Evolutionary conservation across 1,284 basidiomycete species (phyloP), one percentile per base, ranked within the genome.

Genomic region (Ustilago xerochloae): DNA sequence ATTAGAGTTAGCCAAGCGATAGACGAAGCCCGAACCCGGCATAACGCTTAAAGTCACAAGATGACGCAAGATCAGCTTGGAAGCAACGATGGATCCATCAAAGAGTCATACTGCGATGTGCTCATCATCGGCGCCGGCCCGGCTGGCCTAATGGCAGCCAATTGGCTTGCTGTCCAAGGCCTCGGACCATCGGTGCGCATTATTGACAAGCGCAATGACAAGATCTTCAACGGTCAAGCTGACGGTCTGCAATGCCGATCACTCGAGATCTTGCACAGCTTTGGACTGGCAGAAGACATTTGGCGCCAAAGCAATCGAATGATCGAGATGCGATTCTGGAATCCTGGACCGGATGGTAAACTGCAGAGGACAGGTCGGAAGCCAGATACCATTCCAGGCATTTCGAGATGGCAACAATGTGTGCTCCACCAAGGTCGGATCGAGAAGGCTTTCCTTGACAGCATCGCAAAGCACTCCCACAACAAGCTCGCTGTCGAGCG

Each of bases 91-190:
- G 32, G 29, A 36, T n/a, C 35, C 10, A 54, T 61, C 49, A 67
- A 67, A 22, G 64, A 67, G 16, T 67, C 64, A 32, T 51, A 62
- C 64, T 68, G 65, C 41, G 89, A 90, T 76, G 88, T 90, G 32
- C 86, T 90, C 62, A 83, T 90, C 61, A 74, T 84, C 36, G 81
- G 83, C 41, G 79, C 79, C 22, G 81, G 83, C 33, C 54, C 57
- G 18, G 60, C 62, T 28, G 66, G 66, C 10, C 36, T 63, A 4
- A 63, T 69, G 66, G 56, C 57, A 10, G 66, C 66, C 60, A 69
- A 63, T 36, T 63, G 56, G 60, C 48, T 69, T 9, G 65, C 65
- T 6, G 59, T 62, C 5, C 59, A 62, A 46, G 65, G 65, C 18
- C 46, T 67, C 10, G 59, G 65, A 9, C 38, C 59, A 1, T 59